A percentile compares a stretch with the other conserved stretches of the same genome.
phyloP scores from a whole-genome alignment of 1,284 basidiomycete genomes.

The Schizophyllum amplum region DNA sequence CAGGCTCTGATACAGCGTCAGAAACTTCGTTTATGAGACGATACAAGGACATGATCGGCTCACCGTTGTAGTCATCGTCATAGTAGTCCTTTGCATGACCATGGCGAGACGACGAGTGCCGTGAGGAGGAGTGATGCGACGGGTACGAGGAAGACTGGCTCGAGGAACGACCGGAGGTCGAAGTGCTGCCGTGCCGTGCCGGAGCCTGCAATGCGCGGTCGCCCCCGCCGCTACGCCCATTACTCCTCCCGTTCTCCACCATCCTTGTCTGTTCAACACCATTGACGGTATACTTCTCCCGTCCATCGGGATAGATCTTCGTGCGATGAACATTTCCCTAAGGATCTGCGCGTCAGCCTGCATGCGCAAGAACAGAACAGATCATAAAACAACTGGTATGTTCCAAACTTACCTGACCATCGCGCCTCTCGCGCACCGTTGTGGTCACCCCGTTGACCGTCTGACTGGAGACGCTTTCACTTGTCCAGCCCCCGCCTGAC shows the following conservation, averaged over 20 bases:
- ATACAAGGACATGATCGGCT: not conserved
- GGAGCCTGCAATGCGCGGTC: not conserved
- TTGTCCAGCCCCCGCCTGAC: not conserved
- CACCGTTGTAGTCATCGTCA: not conserved
- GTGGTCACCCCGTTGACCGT: slow-evolving; percentile 61
- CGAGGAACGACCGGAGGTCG: not conserved
- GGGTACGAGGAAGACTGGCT: not conserved
- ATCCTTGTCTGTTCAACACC: slow-evolving; percentile 51
- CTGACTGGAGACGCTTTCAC: slow-evolving; percentile 42
- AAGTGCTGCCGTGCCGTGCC: not conserved
- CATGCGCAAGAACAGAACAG: too few species aligned
- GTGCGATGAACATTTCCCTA: slow-evolving; percentile 70
- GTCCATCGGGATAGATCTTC: slow-evolving; percentile 56
- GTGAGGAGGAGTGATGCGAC: not conserved
- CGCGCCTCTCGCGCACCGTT: slow-evolving; percentile 45
- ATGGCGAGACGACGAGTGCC: not conserved
- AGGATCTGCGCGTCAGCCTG: too few species aligned
- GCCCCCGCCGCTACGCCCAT: not conserved
- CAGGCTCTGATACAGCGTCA: not conserved
- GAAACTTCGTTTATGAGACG: not conserved
- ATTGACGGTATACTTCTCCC: slow-evolving; percentile 55
- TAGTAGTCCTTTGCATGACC: not conserved
- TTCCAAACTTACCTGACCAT: slow-evolving; percentile 41
- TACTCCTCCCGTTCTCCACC: not conserved
- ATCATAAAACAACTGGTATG: too few species aligned